A percentile compares a stretch with the other conserved stretches of the same genome.
phyloP scores from a whole-genome alignment of 192 early-diverging fungal genomes.

The Thoreauomyces humboldtii region DNA sequence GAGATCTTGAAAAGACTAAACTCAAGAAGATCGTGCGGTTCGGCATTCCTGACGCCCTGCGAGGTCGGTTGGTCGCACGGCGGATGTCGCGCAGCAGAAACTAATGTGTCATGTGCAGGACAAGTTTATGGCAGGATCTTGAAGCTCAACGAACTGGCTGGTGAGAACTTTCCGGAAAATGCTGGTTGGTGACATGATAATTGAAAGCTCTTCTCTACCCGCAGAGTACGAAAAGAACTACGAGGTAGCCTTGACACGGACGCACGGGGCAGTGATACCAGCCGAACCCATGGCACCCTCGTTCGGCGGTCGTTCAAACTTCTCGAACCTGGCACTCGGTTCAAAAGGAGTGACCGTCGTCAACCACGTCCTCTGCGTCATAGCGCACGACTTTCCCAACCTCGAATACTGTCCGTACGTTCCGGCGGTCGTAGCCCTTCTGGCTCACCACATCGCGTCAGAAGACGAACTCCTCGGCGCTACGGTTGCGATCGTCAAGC shows the following conservation, averaged over 20 bases:
- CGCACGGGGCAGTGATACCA: constrained; percentile 35
- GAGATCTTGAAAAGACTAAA: constrained; percentile 36
- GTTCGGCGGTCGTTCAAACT: constrained; percentile 39
- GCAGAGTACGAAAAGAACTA: constrained; percentile 47
- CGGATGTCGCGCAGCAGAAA: background rate
- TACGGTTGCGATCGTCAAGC: constrained; percentile 36
- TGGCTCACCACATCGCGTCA: constrained; percentile 39
- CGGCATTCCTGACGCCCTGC: constrained; percentile 38
- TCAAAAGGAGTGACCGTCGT: constrained; percentile 13
- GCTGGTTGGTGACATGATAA: too few species aligned
- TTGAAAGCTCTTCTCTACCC: too few species aligned
- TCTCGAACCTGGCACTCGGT: constrained; percentile 22
- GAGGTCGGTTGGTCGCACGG: constrained; percentile 30
- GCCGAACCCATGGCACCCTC: constrained; percentile 37
- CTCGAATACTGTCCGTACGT: constrained; percentile 48
- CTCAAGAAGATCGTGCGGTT: constrained; percentile 37
- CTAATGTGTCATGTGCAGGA: constrained; percentile 25
- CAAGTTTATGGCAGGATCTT: constrained; percentile 39
- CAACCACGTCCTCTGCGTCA: constrained; percentile 42
- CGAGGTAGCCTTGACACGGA: constrained; percentile 32
- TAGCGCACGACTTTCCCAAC: constrained; percentile 44
- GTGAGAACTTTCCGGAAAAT: too few species aligned
- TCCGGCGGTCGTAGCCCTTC: constrained; percentile 27
- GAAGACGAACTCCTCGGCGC: constrained; percentile 39
- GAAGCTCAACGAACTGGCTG: constrained; percentile 35